A percentile compares a stretch with the other conserved stretches of the same genome.
phyloP scores from a whole-genome alignment of 2,329 filamentous ascomycete genomes.

The Fusarium zealandicum region DNA sequence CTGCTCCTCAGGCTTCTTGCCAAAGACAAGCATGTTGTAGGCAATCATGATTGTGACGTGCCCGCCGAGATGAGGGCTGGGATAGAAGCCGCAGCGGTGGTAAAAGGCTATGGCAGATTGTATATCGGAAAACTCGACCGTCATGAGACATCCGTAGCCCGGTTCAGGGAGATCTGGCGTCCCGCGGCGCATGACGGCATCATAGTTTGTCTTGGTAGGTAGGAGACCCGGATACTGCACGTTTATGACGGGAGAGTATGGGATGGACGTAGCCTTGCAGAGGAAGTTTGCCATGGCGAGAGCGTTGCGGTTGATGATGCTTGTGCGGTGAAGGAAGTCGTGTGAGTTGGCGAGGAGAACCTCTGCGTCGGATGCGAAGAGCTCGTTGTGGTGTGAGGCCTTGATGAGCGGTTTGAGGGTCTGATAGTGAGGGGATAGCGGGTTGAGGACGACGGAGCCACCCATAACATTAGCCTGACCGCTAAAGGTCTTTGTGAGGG shows the following conservation, averaged over 20 bases:
- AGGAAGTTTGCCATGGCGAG: conserved; percentile 52
- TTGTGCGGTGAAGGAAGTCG: conserved; percentile 51
- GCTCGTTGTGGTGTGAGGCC: conserved; percentile 51
- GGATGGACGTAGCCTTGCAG: conserved; percentile 39
- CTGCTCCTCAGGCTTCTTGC: conserved; percentile 48
- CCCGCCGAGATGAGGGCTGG: conserved; percentile 62
- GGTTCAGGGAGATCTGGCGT: conserved; percentile 55
- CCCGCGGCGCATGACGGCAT: conserved; percentile 47
- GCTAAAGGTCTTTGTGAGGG: conserved; percentile 65
- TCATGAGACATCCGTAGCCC: conserved; percentile 63
- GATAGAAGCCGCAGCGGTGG: conserved; percentile 56
- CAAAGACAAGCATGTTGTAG: conserved; percentile 56
- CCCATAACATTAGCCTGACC: conserved; percentile 64
- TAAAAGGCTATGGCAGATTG: conserved; percentile 56
- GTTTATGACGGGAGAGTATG: conserved; percentile 46
- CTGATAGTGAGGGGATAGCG: conserved; percentile 51
- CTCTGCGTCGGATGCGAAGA: conserved; percentile 56
- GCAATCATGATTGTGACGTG: conserved; percentile 58
- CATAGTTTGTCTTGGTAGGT: conserved; percentile 43
- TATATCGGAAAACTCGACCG: conserved; percentile 56
- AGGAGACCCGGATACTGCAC: conserved; percentile 56
- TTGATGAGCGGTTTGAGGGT: conserved; percentile 44
- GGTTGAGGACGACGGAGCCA: conserved; percentile 59
- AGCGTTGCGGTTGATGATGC: conserved; percentile 54
- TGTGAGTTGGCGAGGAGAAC: conserved; percentile 55